Evolutionary conservation across 345 rosid species (phyloP).

Genomic region (Arabis alpina): DNA sequence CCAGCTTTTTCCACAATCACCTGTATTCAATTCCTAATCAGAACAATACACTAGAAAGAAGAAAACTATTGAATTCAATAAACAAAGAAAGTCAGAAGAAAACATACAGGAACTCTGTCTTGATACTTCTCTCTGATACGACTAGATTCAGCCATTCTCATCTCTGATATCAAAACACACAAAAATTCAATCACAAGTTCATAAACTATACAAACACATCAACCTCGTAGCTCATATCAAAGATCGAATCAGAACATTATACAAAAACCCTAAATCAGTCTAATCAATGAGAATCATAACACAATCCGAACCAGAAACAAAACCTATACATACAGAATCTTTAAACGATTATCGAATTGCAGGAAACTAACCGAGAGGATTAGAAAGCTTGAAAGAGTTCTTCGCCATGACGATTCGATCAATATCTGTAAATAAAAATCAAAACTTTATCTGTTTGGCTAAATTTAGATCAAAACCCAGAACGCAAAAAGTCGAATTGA

Average conservation of each 20-base stretch:
- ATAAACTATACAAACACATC: not conserved
- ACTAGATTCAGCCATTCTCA: slow-evolving; percentile 43
- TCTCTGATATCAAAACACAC: slow-evolving; percentile 34
- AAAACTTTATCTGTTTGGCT: not conserved
- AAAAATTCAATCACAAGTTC: slow-evolving; percentile 9
- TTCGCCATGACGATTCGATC: slow-evolving; percentile 57
- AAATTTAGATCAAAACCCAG: slow-evolving; percentile 16
- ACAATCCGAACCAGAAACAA: not conserved
- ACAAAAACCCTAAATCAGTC: not conserved
- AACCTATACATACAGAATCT: not conserved
- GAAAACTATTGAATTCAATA: not conserved
- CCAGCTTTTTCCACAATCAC: slow-evolving; percentile 86
- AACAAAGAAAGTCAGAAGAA: not conserved
- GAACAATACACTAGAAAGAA: not conserved
- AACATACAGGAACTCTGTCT: slow-evolving; percentile 43
- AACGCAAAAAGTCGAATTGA: slow-evolving; percentile 18
- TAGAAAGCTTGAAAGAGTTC: slow-evolving; percentile 81
- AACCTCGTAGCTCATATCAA: not conserved
- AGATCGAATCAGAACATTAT: slow-evolving; percentile 10
- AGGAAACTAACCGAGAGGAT: slow-evolving; percentile 65
- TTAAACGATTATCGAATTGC: not conserved
- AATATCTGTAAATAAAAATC: slow-evolving; percentile 10
- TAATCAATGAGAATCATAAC: slow-evolving; percentile 19
- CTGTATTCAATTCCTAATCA: slow-evolving; percentile 42
- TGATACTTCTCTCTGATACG: slow-evolving; percentile 40